These are phyloP conservation scores for Oxalis stricta DNA, from an alignment of 441 rosid species.

Conservation along the genomic window DNA sequence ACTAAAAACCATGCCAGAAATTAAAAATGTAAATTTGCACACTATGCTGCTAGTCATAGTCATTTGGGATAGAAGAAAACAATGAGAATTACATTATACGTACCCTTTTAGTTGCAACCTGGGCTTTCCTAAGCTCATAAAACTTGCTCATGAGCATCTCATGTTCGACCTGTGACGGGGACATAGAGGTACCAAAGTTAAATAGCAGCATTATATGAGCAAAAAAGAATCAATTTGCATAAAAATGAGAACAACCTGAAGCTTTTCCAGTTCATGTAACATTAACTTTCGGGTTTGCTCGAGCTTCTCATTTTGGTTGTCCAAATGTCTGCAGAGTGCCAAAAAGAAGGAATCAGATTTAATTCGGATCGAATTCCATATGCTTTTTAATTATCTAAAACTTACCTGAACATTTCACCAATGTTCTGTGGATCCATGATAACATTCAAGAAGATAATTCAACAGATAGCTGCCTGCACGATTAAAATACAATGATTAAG, in stretches of 20 bases:
- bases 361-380: too few relatives aligned
- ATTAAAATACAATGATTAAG: too few relatives aligned
- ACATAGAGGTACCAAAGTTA: not conserved
- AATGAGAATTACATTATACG: too few relatives aligned
- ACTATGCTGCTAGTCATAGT: too few relatives aligned
- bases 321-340: conserved; percentile 40
- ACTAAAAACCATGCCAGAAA: too few relatives aligned
- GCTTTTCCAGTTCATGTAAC: conserved; percentile 49
- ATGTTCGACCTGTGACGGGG: conserved; percentile 46
- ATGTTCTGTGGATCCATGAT: conserved; percentile 42
- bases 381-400: too few relatives aligned
- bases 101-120: conserved; percentile 36
- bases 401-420: conserved; percentile 28
- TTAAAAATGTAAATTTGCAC: too few relatives aligned
- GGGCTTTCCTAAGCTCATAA: conserved; percentile 39
- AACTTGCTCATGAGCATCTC: conserved; percentile 72
- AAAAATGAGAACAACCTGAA: conserved; percentile 23
- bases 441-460: too few relatives aligned
- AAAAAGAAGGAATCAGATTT: not conserved
- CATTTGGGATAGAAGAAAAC: too few relatives aligned
- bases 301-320: conserved; percentile 54
- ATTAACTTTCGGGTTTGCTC: conserved; percentile 30
- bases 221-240: not conserved
- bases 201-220: not conserved
- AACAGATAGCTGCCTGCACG: too few relatives aligned